Evolutionary conservation across 1,139 yeast genomes (phyloP), one percentile per base, ranked within the genome.

Genomic region (Sugiyamaella castrensis): DNA sequence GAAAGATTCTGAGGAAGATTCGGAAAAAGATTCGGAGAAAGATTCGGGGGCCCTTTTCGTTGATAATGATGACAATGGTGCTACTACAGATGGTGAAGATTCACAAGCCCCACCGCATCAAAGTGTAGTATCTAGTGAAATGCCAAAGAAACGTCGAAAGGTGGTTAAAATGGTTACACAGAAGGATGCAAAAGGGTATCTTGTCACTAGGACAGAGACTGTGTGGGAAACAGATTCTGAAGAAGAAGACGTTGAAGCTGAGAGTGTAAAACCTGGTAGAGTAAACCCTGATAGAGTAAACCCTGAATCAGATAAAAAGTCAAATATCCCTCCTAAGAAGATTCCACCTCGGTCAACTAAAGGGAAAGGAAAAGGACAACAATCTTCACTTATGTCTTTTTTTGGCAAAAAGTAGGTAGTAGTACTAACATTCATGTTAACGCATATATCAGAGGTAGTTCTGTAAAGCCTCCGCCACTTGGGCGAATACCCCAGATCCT

Each of bases 211-310:
- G 28, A 43, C 48, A n/a, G 53, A 52, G 36, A 48, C 50, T 19
- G 52, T 29, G 6, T 55, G 58, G 59, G 55, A 49, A 30, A 52
- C 55, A 8, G 50, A 46, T 37, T 53, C 57, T 4, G 59, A 56
- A 28, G 58, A 53, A 26, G 58, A 46, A 15, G 44, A 39, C 4
- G 37, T 29, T 19, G 56, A 53, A 32, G 19, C 40, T 4, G n/a
- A n/a, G n/a, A n/a, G n/a, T 32, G 46, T n/a, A 35, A 31, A 15
- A 36, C 46, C 24, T 19, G 5, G 24, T 19, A 19, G 24, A 19
- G 5, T 5, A 19, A n/a, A n/a, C n/a, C n/a, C n/a, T n/a, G n/a
- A n/a, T n/a, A n/a, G n/a, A n/a, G 15, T n/a, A 29, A 26, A 41
- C 26, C 12, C 16, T 13, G 35, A 13, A 19, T 9, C 45, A 15